Evolutionary conservation across 108 stramenopile genomes (phyloP).

Genomic region (Licmophora abbreviata): DNA sequence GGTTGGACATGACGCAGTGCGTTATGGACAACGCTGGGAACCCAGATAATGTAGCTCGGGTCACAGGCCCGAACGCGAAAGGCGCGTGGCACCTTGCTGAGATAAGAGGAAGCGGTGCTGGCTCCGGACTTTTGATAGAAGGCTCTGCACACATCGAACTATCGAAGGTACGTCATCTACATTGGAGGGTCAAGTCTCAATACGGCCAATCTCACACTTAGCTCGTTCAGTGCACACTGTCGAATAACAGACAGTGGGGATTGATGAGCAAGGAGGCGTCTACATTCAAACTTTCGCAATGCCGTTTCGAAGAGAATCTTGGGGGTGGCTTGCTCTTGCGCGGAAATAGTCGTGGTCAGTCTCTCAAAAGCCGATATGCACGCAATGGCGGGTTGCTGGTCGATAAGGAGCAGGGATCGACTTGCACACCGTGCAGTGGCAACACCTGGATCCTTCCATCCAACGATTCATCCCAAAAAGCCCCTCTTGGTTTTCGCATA

Average conservation of each 20-base stretch:
- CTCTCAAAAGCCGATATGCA: constrained; percentile 9
- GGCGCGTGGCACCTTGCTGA: constrained; percentile 12
- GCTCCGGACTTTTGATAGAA: constrained; percentile 6
- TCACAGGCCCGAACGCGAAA: constrained; percentile 14
- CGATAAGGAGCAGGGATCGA: constrained; percentile 11
- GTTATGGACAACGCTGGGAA: constrained; percentile 64
- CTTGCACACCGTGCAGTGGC: constrained; percentile 8
- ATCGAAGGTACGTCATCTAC: neutral
- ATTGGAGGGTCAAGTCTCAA: constrained; percentile 1
- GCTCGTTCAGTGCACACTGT: constrained; percentile 7
- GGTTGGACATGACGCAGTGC: constrained; percentile 48
- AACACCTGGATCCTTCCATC: constrained; percentile 9
- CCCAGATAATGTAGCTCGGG: constrained; percentile 21
- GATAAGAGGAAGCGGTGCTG: constrained; percentile 15
- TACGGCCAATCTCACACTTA: neutral
- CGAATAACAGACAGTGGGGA: constrained; percentile 9
- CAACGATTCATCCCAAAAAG: neutral
- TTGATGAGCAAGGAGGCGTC: constrained; percentile 11
- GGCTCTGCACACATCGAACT: neutral
- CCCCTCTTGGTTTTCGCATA: neutral
- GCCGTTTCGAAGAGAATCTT: constrained; percentile 11
- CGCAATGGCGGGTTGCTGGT: constrained; percentile 10
- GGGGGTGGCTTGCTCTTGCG: constrained; percentile 11
- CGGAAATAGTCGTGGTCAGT: constrained; percentile 1
- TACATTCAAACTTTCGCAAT: constrained; percentile 4